Evolutionary conservation across 2,329 filamentous ascomycete genomes (phyloP), one percentile per base, ranked within the genome.

Genomic region (Cladosporium phlei): DNA sequence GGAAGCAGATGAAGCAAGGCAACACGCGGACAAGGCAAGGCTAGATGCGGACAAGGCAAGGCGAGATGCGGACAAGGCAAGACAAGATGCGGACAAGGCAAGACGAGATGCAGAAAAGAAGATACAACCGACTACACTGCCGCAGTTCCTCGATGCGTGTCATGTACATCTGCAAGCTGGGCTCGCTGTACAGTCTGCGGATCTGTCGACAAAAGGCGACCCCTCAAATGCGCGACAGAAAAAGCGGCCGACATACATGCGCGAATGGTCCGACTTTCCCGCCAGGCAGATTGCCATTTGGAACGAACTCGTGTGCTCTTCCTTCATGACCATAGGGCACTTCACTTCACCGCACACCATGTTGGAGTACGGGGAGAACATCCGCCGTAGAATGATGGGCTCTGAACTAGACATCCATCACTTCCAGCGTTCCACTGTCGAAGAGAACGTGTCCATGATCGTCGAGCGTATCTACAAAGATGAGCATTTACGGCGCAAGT

Each of bases 1-100:
- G 35, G 35, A 38, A 16, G 45, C 25, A 33, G 35, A 38, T 10
- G 34, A 9, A 20, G 17, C 45, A 30, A 47, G 19, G 27, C 38
- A 21, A 29, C 35, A 40, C 10, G 25, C 25, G n/a, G 25, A 28
- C 7, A 17, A 6, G 38, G 17, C 45, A 30, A 47, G 19, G 27
- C 38, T n/a, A 29, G 45, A 40, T 9, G 25, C 25, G n/a, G 25
- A 28, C 7, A 17, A 6, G 38, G 29, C 12, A 16, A 33, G 14
- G 14, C 29, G 17, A 33, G 35, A 38, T 12, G 45, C 25, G 25
- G 35, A 38, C n/a, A 40, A 9, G 20, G 17, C 45, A 30, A 47
- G 19, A 20, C 38, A 21, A 29, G 45, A 40, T 9, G 25, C 25
- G n/a, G 25, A 28, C 7, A 17, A 6, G 38, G 29, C 29, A 33